These are phyloP conservation scores for Lactarius deliciosus DNA, from an alignment of 768 basidiomycete genomes.

Conservation along the genomic window DNA sequence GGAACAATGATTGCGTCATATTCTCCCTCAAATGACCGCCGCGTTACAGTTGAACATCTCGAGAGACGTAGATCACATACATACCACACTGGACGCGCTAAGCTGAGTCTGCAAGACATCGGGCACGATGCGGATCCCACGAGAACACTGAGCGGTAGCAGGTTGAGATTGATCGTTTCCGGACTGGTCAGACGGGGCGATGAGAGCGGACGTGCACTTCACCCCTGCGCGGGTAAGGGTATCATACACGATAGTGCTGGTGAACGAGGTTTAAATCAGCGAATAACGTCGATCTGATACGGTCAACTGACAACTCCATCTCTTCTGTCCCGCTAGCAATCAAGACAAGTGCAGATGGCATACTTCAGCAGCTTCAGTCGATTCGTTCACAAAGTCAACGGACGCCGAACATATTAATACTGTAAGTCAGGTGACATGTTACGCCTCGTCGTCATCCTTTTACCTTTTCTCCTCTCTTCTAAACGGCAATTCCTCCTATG, in stretches of 20 bases:
- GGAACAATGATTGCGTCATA: conserved; percentile 75
- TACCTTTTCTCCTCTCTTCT: too few species aligned
- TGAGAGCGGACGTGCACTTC: conserved; percentile 61
- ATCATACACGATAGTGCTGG: conserved; percentile 78
- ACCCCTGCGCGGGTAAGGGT: conserved; percentile 78
- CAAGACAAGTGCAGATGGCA: conserved; percentile 63
- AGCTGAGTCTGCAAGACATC: conserved; percentile 19
- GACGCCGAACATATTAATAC: too few species aligned
- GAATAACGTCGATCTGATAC: background rate
- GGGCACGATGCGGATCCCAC: conserved; percentile 26
- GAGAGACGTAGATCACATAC: background rate
- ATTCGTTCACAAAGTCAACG: too few species aligned
- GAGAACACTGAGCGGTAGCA: conserved; percentile 16
- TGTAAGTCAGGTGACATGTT: too few species aligned
- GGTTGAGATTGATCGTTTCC: background rate
- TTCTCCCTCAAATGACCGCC: conserved; percentile 45
- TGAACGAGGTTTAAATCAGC: conserved; percentile 3
- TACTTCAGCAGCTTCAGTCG: conserved; percentile 10
- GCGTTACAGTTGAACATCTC: background rate
- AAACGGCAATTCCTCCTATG: too few species aligned
- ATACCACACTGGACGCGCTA: conserved; percentile 11
- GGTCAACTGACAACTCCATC: conserved; percentile 72
- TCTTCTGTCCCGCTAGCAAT: conserved; percentile 85
- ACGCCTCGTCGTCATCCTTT: too few species aligned
- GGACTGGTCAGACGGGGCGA: conserved; percentile 35